These are phyloP conservation scores for Cotoneaster glaucophyllus DNA, from an alignment of 306 rosid genomes.

Conservation along the genomic window DNA sequence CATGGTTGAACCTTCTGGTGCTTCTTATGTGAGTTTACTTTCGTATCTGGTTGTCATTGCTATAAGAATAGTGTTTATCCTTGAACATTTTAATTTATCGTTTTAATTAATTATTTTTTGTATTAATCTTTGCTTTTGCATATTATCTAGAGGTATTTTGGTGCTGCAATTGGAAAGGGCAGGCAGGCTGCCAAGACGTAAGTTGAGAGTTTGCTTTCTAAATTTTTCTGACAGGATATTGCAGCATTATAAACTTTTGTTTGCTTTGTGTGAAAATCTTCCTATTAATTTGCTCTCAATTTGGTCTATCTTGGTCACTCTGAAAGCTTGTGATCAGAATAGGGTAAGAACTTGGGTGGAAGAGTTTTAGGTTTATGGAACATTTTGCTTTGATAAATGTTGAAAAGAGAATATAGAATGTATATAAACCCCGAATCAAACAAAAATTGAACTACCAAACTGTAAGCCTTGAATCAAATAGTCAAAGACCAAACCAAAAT, in stretches of 20 bases:
- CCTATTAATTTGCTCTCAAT: neutral
- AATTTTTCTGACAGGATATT: neutral
- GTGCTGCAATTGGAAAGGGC: slow-evolving; percentile 98
- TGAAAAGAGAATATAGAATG: neutral
- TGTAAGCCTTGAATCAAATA: neutral
- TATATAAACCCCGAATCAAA: neutral
- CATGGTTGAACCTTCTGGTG: slow-evolving; percentile 97
- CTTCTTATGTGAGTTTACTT: slow-evolving; percentile 68
- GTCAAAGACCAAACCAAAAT: neutral
- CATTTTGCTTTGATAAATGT: neutral
- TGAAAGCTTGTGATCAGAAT: neutral
- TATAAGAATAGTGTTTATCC: neutral
- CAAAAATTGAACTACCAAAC: neutral
- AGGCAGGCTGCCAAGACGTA: slow-evolving; percentile 99
- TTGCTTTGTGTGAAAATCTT: neutral
- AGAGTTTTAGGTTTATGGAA: neutral
- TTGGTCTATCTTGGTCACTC: neutral
- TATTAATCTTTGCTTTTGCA: slow-evolving; percentile 22
- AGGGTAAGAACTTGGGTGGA: neutral
- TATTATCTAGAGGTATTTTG: slow-evolving; percentile 74
- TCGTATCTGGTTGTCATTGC: neutral
- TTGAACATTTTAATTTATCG: neutral
- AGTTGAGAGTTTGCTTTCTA: slow-evolving; percentile 17
- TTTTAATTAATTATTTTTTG: neutral
- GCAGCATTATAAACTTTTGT: neutral